phyloP scores from a whole-genome alignment of 768 basidiomycete genomes.

The Clavaria fumosa region DNA sequence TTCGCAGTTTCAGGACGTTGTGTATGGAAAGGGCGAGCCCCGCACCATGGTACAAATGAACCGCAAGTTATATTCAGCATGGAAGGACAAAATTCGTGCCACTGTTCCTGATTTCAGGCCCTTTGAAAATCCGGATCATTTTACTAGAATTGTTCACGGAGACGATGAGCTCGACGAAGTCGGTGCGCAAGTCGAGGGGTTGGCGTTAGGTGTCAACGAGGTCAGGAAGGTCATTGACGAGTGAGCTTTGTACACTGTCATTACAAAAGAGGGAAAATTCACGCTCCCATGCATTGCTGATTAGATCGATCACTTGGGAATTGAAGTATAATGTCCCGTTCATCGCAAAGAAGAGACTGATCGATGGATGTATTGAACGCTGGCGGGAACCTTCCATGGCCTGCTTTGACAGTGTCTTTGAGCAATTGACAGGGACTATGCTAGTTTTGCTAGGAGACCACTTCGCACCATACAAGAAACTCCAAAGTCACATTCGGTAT shows the following conservation, averaged over 20 bases:
- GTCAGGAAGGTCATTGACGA: conserved; percentile 18
- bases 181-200: conserved; percentile 6
- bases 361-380: conserved; percentile 14
- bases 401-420: conserved; percentile 19
- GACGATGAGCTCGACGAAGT: not conserved
- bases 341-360: conserved; percentile 18
- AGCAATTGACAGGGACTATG: conserved; percentile 8
- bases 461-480: conserved; percentile 19
- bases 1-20: conserved; percentile 13
- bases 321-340: conserved; percentile 22
- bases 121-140: conserved; percentile 3
- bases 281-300: not conserved
- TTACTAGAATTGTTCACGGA: not conserved
- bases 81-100: conserved; percentile 18
- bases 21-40: conserved; percentile 14
- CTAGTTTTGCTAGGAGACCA: conserved; percentile 12
- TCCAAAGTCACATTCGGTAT: conserved; percentile 17
- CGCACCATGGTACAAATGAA: conserved; percentile 19
- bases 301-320: conserved; percentile 24
- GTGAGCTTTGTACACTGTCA: conserved; percentile 11
- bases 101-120: conserved; percentile 24
- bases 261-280: not conserved
- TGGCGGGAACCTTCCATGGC: conserved; percentile 17
- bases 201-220: conserved; percentile 6
- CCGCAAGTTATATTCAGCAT: conserved; percentile 14